A percentile compares a stretch with the other conserved stretches of the same genome.
Conservation (phyloP, 179 eudicot genomes). For the Patellifolia procumbens region DNA sequence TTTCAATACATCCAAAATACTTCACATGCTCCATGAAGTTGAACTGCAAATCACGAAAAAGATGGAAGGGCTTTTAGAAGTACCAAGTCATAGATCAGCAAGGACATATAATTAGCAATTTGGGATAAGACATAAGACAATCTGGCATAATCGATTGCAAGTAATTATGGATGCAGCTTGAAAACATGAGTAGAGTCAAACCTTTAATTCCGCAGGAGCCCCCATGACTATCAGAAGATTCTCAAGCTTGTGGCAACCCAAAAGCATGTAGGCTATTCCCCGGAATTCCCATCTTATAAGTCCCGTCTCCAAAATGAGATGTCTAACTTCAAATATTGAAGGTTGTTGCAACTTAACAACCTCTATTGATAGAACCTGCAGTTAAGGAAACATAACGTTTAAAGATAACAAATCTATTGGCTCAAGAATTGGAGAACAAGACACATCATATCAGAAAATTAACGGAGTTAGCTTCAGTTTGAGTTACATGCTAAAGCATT, state of each 20-base stretch:
- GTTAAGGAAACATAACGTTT: background rate
- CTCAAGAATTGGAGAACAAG: too few species aligned
- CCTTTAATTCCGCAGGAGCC: constrained; percentile 2
- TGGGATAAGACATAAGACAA: too few species aligned
- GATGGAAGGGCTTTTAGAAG: background rate
- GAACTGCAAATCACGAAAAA: background rate
- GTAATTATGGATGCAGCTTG: background rate
- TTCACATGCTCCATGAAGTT: background rate
- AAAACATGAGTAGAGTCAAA: constrained; percentile 3
- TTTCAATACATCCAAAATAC: background rate
- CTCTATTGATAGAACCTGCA: constrained; percentile 16
- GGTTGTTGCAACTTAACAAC: background rate
- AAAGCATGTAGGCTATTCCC: constrained; percentile 11
- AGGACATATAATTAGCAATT: background rate
- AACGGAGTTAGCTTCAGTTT: background rate
- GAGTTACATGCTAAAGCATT: background rate
- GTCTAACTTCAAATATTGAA: constrained; percentile 3
- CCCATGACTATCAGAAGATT: constrained; percentile 13
- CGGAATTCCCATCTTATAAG: constrained; percentile 11
- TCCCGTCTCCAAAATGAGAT: constrained; percentile 15
- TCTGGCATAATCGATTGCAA: background rate
- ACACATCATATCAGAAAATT: too few species aligned
- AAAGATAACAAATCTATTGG: background rate
- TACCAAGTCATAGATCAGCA: background rate
- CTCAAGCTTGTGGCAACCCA: constrained; percentile 17